These are phyloP conservation scores for Didymella keratinophila DNA, from an alignment of 2,329 filamentous ascomycete species.

Conservation along the genomic window DNA sequence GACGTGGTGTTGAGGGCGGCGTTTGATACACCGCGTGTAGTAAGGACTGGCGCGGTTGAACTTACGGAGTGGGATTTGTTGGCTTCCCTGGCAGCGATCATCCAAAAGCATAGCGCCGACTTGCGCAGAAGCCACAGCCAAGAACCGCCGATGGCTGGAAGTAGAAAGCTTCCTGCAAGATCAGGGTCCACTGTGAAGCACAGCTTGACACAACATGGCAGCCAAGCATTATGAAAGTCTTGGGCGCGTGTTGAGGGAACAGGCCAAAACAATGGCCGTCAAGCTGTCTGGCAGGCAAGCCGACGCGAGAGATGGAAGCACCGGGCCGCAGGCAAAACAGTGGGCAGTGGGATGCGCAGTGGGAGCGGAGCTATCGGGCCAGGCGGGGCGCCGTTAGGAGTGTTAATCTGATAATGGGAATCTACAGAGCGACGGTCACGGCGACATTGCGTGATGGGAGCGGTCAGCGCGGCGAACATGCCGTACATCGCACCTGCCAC, in stretches of 20 bases:
- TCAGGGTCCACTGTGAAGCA: slow-evolving; percentile 27
- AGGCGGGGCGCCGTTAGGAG: slow-evolving; percentile 12
- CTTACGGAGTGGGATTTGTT: slow-evolving; percentile 28
- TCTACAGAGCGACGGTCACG: slow-evolving; percentile 1
- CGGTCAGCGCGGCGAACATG: slow-evolving; percentile 9
- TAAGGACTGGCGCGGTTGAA: slow-evolving; percentile 20
- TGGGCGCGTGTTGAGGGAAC: slow-evolving; percentile 30
- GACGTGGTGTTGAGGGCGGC: slow-evolving; percentile 31
- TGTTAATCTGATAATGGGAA: slow-evolving; percentile 16
- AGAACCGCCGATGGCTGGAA: slow-evolving; percentile 15
- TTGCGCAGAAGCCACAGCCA: slow-evolving; percentile 12
- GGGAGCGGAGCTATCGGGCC: slow-evolving; percentile 18
- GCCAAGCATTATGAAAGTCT: slow-evolving; percentile 38
- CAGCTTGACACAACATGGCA: slow-evolving; percentile 19
- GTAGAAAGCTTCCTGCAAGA: slow-evolving; percentile 18
- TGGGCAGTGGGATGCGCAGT: slow-evolving; percentile 10
- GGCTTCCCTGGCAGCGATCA: slow-evolving; percentile 18
- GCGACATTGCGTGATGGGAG: slow-evolving; percentile 17
- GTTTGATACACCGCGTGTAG: slow-evolving; percentile 26
- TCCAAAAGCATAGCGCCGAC: slow-evolving; percentile 20
- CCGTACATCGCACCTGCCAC: slow-evolving; percentile 7
- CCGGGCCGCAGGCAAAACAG: slow-evolving; percentile 13
- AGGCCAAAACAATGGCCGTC: slow-evolving; percentile 22
- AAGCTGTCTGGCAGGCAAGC: slow-evolving; percentile 11
- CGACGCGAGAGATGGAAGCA: slow-evolving; percentile 7